Conservation (phyloP, 495 filamentous ascomycete species). For the Aspergillus nidulans region DNA sequence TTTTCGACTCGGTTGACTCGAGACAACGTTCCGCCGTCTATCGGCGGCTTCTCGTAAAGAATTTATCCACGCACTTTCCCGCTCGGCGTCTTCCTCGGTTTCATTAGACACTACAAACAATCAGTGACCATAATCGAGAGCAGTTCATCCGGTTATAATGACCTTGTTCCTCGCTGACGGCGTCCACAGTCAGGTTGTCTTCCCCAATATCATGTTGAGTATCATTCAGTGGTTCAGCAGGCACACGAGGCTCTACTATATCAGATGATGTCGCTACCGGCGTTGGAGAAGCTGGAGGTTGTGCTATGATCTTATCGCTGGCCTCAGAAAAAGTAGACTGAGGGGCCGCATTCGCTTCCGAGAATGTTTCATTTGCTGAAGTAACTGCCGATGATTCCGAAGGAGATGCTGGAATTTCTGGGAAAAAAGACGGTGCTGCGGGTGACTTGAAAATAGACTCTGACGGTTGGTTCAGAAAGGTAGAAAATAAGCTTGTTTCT, state of each 20-base stretch:
- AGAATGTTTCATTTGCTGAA: neutral
- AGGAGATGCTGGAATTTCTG: neutral
- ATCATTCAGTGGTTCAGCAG: neutral
- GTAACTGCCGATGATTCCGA: neutral
- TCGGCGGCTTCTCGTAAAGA: constrained; percentile 18
- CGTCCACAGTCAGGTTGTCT: neutral
- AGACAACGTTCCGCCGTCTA: constrained; percentile 14
- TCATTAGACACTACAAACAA: neutral
- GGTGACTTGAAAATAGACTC: neutral
- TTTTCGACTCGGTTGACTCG: constrained; percentile 21
- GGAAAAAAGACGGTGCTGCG: neutral
- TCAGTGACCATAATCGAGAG: neutral
- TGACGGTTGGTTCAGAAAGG: neutral
- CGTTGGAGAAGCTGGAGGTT: neutral
- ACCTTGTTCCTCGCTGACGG: neutral
- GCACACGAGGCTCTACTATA: neutral
- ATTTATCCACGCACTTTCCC: constrained; percentile 19
- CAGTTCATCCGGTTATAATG: neutral
- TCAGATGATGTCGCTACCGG: neutral
- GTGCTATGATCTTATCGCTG: neutral
- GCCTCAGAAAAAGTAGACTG: neutral
- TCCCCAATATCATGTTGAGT: neutral
- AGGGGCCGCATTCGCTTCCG: neutral
- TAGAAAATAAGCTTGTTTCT: neutral
- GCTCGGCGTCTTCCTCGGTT: constrained; percentile 9